Conservation (phyloP, 2,329 filamentous ascomycete species). For the Sclerotinia subarctica region DNA sequence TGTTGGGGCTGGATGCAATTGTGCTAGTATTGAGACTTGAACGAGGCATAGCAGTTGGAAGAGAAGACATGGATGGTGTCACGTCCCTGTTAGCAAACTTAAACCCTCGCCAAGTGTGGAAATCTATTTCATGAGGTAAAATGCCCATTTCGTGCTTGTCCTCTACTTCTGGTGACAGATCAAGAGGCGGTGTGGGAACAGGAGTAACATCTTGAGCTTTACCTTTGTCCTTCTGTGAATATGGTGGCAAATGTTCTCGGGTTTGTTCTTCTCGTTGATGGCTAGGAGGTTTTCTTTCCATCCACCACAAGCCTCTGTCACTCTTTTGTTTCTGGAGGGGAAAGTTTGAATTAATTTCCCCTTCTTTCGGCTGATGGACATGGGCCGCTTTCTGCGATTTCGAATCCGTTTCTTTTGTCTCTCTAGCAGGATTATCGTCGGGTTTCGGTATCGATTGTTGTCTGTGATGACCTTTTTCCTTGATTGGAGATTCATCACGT, state of each 20-base stretch:
- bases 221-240: conserved; percentile 1
- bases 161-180: conserved; percentile 4
- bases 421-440: background rate
- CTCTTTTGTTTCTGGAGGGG: conserved; percentile 17
- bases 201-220: background rate
- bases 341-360: background rate
- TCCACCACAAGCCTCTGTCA: conserved; percentile 19
- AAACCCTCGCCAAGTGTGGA: conserved; percentile 8
- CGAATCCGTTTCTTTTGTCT: background rate
- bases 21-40: conserved; percentile 19
- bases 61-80: conserved; percentile 18
- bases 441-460: background rate
- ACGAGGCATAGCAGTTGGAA: conserved; percentile 19
- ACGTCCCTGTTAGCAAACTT: conserved; percentile 13
- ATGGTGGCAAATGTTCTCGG: conserved; percentile 12
- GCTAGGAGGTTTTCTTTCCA: conserved; percentile 12
- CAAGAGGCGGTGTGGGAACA: background rate
- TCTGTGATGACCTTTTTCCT: conserved; percentile 10
- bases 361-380: background rate
- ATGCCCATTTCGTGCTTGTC: background rate
- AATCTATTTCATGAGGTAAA: conserved; percentile 8
- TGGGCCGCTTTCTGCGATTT: background rate
- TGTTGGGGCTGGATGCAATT: conserved; percentile 3
- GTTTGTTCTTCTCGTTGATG: conserved; percentile 3
- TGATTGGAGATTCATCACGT: conserved; percentile 13